Percentiles rank a stretch among this genome's conserved stretches.
Conservation (phyloP, 2,329 filamentous ascomycete genomes). For the Aspergillus spinulosporus region DNA sequence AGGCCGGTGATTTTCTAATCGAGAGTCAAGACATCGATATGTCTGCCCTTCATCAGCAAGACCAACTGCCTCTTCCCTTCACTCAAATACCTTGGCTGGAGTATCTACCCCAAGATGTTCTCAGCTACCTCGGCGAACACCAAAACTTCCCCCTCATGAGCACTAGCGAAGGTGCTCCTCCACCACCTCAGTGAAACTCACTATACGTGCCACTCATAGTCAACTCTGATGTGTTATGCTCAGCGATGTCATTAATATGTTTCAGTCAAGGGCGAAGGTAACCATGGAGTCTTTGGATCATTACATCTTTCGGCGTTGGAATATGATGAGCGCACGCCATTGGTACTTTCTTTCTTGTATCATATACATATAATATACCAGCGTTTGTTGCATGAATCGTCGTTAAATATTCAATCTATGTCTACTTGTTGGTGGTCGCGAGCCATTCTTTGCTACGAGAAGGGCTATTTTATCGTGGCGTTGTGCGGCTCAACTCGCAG, state of each 20-base stretch:
- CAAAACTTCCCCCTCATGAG: constrained; percentile 36
- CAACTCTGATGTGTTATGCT: constrained; percentile 15
- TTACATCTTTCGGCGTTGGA: constrained; percentile 11
- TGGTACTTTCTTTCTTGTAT: constrained; percentile 2
- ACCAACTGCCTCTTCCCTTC: constrained; percentile 41
- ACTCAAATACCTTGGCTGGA: constrained; percentile 71
- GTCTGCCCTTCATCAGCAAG: constrained; percentile 54
- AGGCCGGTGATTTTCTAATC: constrained; percentile 60
- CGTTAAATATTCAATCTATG: not conserved
- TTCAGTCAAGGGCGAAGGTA: constrained; percentile 10
- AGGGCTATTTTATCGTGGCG: too few species aligned
- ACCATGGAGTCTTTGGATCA: constrained; percentile 13
- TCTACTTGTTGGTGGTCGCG: not conserved
- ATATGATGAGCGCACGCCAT: constrained; percentile 11
- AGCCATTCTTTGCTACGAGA: not conserved
- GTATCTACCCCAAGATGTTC: constrained; percentile 67
- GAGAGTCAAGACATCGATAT: constrained; percentile 78
- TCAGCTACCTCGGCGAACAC: constrained; percentile 54
- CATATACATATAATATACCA: not conserved
- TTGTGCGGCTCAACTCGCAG: too few species aligned
- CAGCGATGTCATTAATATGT: constrained; percentile 11
- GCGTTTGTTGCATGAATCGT: constrained; percentile 1
- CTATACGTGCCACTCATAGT: constrained; percentile 3
- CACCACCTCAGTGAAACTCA: constrained; percentile 24
- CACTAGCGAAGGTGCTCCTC: constrained; percentile 28